phyloP scores from a whole-genome alignment of 176 grass and related monocot species.

The Cenchrus americanus region DNA sequence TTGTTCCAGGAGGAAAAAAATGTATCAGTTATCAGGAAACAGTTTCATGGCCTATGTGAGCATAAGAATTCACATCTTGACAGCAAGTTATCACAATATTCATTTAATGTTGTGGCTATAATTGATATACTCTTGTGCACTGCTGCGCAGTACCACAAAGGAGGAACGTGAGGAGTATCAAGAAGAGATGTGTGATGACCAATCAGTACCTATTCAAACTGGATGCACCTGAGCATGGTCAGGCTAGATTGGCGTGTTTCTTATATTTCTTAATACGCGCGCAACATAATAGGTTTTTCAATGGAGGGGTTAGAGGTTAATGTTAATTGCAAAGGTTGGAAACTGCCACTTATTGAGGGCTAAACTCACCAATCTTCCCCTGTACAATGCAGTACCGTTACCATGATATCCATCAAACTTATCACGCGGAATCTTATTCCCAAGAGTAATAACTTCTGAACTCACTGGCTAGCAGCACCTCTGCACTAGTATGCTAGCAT shows the following conservation, averaged over 20 bases:
- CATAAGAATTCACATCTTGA: slow-evolving; percentile 1
- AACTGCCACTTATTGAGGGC: slow-evolving; percentile 12
- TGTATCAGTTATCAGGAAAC: not conserved
- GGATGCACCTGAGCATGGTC: not conserved
- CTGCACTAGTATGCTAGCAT: not conserved
- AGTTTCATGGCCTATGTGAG: slow-evolving; percentile 1
- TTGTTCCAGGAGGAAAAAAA: not conserved
- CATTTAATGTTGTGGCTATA: not conserved
- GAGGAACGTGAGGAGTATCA: not conserved
- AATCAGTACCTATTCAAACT: not conserved
- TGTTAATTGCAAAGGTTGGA: not conserved
- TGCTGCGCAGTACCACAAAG: not conserved
- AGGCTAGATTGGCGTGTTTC: not conserved
- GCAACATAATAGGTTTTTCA: not conserved
- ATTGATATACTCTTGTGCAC: not conserved
- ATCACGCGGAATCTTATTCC: slow-evolving; percentile 12
- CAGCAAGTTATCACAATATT: not conserved
- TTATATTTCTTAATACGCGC: not conserved
- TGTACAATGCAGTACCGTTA: slow-evolving; percentile 3
- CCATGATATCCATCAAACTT: slow-evolving; percentile 26
- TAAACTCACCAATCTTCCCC: not conserved
- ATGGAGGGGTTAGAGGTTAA: not conserved
- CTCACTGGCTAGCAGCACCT: not conserved
- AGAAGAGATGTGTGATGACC: not conserved
- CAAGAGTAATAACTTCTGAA: not conserved